Conservation (phyloP, 75 land plant genomes). For the Pinus albicaulis region DNA sequence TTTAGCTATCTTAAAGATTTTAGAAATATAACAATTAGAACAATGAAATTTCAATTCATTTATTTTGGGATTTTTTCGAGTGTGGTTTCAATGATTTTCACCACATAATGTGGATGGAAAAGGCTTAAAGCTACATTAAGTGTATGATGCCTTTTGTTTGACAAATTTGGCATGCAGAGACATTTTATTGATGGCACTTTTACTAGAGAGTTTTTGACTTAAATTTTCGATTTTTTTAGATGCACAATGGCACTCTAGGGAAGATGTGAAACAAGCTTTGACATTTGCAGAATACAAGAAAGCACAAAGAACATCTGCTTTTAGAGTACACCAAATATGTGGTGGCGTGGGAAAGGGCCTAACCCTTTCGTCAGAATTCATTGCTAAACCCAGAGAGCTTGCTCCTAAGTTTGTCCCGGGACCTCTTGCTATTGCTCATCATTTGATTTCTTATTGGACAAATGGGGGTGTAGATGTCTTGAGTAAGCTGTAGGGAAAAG, state of each 20-base stretch:
- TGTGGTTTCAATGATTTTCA: too few relatives aligned
- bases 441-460: constrained; percentile 45
- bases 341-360: constrained; percentile 12
- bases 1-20: too few relatives aligned
- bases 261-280: constrained; percentile 19
- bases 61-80: too few relatives aligned
- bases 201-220: too few relatives aligned
- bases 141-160: too few relatives aligned
- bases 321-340: constrained; percentile 24
- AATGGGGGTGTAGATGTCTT: constrained; percentile 8
- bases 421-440: constrained; percentile 46
- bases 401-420: constrained; percentile 36
- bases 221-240: constrained; percentile 15
- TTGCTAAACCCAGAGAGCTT: constrained; percentile 5
- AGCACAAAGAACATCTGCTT: constrained; percentile 17
- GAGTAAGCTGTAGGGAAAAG: too few relatives aligned
- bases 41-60: too few relatives aligned
- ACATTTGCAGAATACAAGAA: constrained; percentile 15
- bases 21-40: too few relatives aligned
- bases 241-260: constrained; percentile 45
- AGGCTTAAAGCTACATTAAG: too few relatives aligned
- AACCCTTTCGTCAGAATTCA: constrained; percentile 2
- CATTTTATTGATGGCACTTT: too few relatives aligned
- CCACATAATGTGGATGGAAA: too few relatives aligned
- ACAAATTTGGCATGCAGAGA: too few relatives aligned